These are phyloP conservation scores for Penicillium cosmopolitanum DNA, from an alignment of 495 filamentous ascomycete genomes.

Conservation along the genomic window DNA sequence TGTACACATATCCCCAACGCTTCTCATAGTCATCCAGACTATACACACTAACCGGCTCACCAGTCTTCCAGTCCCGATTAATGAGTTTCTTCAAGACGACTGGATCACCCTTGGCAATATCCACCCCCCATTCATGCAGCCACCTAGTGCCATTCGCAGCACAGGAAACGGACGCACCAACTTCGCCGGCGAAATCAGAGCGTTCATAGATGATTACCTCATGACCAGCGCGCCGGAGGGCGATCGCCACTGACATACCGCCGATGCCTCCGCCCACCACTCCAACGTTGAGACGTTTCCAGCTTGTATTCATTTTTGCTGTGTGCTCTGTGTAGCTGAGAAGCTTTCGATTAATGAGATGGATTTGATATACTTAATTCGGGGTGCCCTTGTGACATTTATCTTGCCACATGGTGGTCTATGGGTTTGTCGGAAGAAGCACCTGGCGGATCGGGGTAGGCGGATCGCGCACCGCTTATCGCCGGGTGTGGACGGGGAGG, in stretches of 20 bases:
- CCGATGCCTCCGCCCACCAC: conserved; percentile 71
- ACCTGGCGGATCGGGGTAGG: conserved; percentile 15
- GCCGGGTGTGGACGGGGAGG: conserved; percentile 14
- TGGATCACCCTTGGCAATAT: conserved; percentile 48
- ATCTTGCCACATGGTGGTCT: conserved; percentile 15
- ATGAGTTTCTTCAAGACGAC: conserved; percentile 52
- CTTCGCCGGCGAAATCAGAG: conserved; percentile 46
- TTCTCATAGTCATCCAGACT: conserved; percentile 48
- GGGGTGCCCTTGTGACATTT: conserved; percentile 4
- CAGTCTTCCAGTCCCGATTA: conserved; percentile 54
- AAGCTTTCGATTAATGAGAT: neutral
- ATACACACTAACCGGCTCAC: conserved; percentile 49
- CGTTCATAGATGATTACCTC: conserved; percentile 54
- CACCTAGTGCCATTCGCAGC: conserved; percentile 50
- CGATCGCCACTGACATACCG: conserved; percentile 67
- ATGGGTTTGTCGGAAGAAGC: conserved; percentile 15
- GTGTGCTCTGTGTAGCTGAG: neutral
- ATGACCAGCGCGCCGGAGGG: conserved; percentile 66
- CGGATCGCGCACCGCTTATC: conserved; percentile 32
- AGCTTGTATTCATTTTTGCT: conserved; percentile 13
- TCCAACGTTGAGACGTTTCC: conserved; percentile 49
- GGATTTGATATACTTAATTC: neutral
- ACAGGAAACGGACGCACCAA: conserved; percentile 48
- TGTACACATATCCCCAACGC: conserved; percentile 52
- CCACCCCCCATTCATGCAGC: conserved; percentile 50